Conservation (phyloP, 2,329 filamentous ascomycete species). For the Alternaria sp. region DNA sequence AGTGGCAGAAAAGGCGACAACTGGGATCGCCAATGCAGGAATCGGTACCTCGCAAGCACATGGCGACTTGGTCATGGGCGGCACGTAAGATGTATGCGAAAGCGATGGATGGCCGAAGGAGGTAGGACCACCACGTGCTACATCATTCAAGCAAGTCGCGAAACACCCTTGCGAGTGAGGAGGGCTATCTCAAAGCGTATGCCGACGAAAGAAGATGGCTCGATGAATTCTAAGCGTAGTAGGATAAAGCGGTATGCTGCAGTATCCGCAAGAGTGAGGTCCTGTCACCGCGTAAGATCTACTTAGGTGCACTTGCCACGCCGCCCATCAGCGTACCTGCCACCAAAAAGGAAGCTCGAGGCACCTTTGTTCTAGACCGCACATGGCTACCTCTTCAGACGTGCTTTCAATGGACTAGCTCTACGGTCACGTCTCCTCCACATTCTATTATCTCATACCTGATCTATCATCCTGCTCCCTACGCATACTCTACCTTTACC, state of each 20-base stretch:
- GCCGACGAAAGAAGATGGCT: background rate
- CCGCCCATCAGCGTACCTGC: background rate
- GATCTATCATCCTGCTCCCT: background rate
- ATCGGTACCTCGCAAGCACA: background rate
- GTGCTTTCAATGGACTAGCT: background rate
- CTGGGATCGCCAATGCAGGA: background rate
- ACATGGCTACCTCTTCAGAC: background rate
- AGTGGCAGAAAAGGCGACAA: slow-evolving; percentile 8
- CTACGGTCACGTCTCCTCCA: background rate
- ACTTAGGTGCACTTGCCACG: background rate
- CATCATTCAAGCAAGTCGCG: background rate
- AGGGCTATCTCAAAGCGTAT: background rate
- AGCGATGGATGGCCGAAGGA: background rate
- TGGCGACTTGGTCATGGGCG: slow-evolving; percentile 17
- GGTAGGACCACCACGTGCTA: background rate
- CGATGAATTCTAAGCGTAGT: background rate
- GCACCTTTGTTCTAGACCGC: background rate
- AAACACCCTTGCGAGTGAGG: background rate
- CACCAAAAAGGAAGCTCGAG: background rate
- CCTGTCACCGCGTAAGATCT: background rate
- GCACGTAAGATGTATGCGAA: slow-evolving; percentile 10
- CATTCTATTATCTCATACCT: background rate
- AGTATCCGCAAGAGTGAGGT: background rate
- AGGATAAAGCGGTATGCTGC: background rate
- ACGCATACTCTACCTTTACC: background rate